Base-by-base conservation (phyloP, 2,329 filamentous ascomycete species). In the Clarireedia paspali region DNA sequence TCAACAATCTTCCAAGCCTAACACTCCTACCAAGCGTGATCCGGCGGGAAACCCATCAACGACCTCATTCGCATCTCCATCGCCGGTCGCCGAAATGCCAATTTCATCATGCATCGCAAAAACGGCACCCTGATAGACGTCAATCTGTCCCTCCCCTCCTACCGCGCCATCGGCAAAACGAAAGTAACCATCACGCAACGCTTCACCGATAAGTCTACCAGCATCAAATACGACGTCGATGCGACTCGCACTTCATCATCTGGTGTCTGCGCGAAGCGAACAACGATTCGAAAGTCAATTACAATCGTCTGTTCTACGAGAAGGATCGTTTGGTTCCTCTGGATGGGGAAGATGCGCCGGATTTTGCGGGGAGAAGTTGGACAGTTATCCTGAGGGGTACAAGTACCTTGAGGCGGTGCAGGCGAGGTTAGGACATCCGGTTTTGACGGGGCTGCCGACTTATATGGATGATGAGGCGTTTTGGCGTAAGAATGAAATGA, bases 171-270 rank as follows among this genome's bases (percentile, higher is more conserved):
- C 0, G 75, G 72, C 14, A 77, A 77, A 64, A 71, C 77, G 70
- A 77, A 78, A 56, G 75, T 75, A 0, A 77, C 72, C 5, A 77
- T 77, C 56, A 77, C 75, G 0, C 75, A 77, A 57, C 70, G 75
- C 6, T 77, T 77, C 57, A 63, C 59, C 12, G 73, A 75, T 55
- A 70, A 74, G 10, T 14, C 6, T 5, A 24, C 42, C 9, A 6
- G 20, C 7, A 24, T 45, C 42, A 17, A 45, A 45, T 45, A 45
- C 42, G 75, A 78, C 51, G 74, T 70, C 0, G 75, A 78, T 67
- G 67, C 1, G 75, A 78, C 58, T 76, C 74, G 57, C 71, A 72
- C 1, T 76, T 77, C 60, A 70, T 65, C 47, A 74, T 75, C 64
- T 75, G 17, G 17, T 45, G 42, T 24, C 9, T 45, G 17, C 20